Conservation (phyloP, 306 rosid genomes). For the Acacia confusa region DNA sequence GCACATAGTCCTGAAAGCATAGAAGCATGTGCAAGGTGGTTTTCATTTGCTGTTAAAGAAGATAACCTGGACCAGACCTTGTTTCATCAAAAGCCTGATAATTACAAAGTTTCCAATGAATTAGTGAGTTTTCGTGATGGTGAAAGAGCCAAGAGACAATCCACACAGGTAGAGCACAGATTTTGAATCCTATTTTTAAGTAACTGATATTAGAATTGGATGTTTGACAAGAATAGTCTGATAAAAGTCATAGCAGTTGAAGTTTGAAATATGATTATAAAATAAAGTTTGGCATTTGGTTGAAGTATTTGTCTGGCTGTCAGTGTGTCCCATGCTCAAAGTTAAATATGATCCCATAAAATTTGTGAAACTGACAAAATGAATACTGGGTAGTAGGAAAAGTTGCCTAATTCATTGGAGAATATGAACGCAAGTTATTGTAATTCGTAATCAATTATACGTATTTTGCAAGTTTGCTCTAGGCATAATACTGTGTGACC, state of each 20-base stretch:
- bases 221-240: conserved; percentile 22
- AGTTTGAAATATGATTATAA: conserved; percentile 8
- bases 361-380: conserved; percentile 10
- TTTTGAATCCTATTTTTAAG: conserved; percentile 11
- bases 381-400: conserved; percentile 2
- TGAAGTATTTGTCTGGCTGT: conserved; percentile 7
- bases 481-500: background rate
- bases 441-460: conserved; percentile 2
- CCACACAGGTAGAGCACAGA: conserved; percentile 60
- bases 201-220: conserved; percentile 15
- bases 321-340: conserved; percentile 13
- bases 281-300: conserved; percentile 2
- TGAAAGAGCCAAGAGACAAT: conserved; percentile 47
- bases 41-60: conserved; percentile 62
- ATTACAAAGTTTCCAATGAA: conserved; percentile 42
- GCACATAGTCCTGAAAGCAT: conserved; percentile 98
- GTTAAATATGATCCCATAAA: background rate
- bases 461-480: background rate
- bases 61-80: conserved; percentile 44
- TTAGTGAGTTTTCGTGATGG: conserved; percentile 34
- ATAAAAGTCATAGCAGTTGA: conserved; percentile 5
- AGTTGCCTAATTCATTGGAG: conserved; percentile 23
- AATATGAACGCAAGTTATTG: conserved; percentile 1
- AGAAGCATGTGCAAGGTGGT: conserved; percentile 90
- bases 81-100: conserved; percentile 42